Evolutionary conservation across 192 early-diverging fungal genomes (phyloP).

Genomic region (Diversispora epigaea): DNA sequence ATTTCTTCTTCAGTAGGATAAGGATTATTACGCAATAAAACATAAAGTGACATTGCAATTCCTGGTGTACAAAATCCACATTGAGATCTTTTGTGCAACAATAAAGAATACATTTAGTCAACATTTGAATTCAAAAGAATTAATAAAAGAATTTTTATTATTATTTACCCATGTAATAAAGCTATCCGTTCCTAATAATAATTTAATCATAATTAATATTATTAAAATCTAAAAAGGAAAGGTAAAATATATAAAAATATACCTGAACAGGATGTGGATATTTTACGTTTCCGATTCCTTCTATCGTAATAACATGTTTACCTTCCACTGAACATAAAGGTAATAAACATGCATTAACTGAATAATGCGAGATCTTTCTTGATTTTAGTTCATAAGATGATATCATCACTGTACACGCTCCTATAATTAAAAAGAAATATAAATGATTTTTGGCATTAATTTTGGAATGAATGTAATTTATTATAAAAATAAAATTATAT

Average conservation of each 20-base stretch:
- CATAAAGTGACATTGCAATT: constrained; percentile 86
- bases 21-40: constrained; percentile 71
- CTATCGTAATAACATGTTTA: constrained; percentile 77
- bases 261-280: constrained; percentile 78
- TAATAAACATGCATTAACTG: constrained; percentile 70
- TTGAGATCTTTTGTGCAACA: constrained; percentile 54
- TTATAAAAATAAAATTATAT: background rate
- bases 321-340: constrained; percentile 67
- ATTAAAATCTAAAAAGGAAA: no score
- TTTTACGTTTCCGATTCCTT: constrained; percentile 67
- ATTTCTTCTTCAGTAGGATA: constrained; percentile 68
- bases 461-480: background rate
- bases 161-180: constrained; percentile 25
- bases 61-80: constrained; percentile 93
- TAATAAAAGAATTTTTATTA: background rate
- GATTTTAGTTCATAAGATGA: constrained; percentile 51
- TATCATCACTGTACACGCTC: constrained; percentile 72
- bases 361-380: constrained; percentile 39
- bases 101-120: background rate
- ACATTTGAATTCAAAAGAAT: no score
- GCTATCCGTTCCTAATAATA: constrained; percentile 30
- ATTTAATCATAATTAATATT: constrained; percentile 23
- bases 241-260: constrained; percentile 40
- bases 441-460: no score
- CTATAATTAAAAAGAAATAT: constrained; percentile 22